Evolutionary conservation across 805 yeast species (phyloP).

Genomic region (Saccharomycopsis fibuligera): DNA sequence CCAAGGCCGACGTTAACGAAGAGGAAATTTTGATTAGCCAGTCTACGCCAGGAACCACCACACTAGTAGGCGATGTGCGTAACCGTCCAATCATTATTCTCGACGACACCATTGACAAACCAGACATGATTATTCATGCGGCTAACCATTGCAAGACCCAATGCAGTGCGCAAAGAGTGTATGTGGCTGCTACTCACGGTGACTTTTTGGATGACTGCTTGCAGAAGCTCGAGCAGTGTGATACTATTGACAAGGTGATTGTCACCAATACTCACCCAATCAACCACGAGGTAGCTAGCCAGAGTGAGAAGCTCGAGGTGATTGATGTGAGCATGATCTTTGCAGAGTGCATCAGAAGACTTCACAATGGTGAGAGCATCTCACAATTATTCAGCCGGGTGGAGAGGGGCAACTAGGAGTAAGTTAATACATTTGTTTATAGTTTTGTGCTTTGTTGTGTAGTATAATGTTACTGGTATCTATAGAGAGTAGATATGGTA

Average conservation of each 20-base stretch:
- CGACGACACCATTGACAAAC: constrained; percentile 59
- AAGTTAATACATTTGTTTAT: too few species aligned
- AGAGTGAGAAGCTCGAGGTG: constrained; percentile 46
- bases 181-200: constrained; percentile 55
- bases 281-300: constrained; percentile 39
- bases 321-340: constrained; percentile 53
- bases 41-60: too few species aligned
- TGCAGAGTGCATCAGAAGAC: constrained; percentile 57
- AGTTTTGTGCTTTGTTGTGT: too few species aligned
- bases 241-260: constrained; percentile 46
- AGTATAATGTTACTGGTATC: too few species aligned
- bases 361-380: constrained; percentile 58
- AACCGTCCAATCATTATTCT: constrained; percentile 49
- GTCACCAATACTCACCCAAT: constrained; percentile 58
- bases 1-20: too few species aligned
- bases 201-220: constrained; percentile 54
- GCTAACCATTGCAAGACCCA: constrained; percentile 53
- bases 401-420: too few species aligned
- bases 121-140: constrained; percentile 46
- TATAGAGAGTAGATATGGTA: too few species aligned
- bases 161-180: constrained; percentile 51
- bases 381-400: constrained; percentile 41
- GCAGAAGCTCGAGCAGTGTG: constrained; percentile 37
- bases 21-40: too few species aligned
- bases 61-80: constrained; percentile 60